phyloP scores from a whole-genome alignment of 1,284 basidiomycete genomes.

The Pseudomicrostroma phylloplanum region DNA sequence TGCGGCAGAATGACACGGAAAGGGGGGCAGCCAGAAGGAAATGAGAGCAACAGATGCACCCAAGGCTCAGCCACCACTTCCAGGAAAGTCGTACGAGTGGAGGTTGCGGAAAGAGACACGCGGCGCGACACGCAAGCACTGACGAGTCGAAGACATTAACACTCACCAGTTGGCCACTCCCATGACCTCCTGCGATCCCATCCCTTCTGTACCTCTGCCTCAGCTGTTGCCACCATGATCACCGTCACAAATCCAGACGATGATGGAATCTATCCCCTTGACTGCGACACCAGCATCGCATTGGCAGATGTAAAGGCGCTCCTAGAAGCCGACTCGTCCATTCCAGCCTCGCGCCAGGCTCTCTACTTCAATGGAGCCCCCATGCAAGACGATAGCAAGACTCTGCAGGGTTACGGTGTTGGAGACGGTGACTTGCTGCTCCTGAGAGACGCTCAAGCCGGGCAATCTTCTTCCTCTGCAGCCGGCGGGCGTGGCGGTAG shows the following conservation, averaged over 20 bases:
- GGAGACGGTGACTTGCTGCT: slow-evolving; percentile 37
- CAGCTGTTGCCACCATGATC: slow-evolving; percentile 27
- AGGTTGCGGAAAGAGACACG: no score
- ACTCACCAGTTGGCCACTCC: background rate
- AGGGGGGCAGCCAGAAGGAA: no score
- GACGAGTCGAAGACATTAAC: background rate
- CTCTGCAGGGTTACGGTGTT: slow-evolving; percentile 34
- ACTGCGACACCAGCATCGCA: slow-evolving; percentile 39
- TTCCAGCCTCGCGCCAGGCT: slow-evolving; percentile 30
- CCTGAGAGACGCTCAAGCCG: slow-evolving; percentile 14
- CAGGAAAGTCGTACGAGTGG: no score
- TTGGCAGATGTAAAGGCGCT: slow-evolving; percentile 43
- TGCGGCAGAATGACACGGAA: no score
- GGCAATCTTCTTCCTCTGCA: background rate
- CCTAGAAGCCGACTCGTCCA: slow-evolving; percentile 34
- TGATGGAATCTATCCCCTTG: slow-evolving; percentile 38
- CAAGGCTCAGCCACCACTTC: no score
- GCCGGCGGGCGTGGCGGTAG: background rate
- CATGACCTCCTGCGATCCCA: background rate
- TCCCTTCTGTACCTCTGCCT: background rate
- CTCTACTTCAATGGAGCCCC: slow-evolving; percentile 24
- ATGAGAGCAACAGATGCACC: no score
- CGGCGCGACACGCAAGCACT: background rate
- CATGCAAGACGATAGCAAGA: slow-evolving; percentile 24
- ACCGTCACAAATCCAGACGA: slow-evolving; percentile 37